These are phyloP conservation scores for Solanum chilense DNA, from an alignment of 257 asterid genomes.

Conservation along the genomic window DNA sequence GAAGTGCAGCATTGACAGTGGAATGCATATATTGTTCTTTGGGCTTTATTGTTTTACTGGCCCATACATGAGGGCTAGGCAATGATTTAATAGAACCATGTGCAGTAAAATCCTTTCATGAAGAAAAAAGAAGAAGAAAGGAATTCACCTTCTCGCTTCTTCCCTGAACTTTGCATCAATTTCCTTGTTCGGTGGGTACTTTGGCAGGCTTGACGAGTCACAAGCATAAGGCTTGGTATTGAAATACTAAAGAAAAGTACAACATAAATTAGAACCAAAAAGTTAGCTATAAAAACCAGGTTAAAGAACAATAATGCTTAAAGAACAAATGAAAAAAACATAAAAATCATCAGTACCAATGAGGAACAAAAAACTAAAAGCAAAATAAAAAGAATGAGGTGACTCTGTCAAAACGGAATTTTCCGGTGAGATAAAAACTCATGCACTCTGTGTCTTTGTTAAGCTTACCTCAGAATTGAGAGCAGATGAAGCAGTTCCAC, in stretches of 20 bases:
- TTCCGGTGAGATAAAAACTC: background rate
- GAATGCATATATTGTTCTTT: background rate
- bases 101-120: background rate
- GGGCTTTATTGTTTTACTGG: background rate
- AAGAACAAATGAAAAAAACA: background rate
- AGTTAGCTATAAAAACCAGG: background rate
- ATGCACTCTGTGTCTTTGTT: background rate
- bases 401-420: background rate
- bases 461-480: slow-evolving; percentile 53
- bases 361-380: background rate
- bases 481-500: slow-evolving; percentile 72
- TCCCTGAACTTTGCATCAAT: slow-evolving; percentile 89
- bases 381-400: background rate
- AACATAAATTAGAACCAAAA: background rate
- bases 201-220: slow-evolving; percentile 72
- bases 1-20: background rate
- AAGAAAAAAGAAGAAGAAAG: background rate
- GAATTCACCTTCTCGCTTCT: slow-evolving; percentile 47
- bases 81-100: background rate
- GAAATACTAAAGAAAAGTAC: slow-evolving; percentile 44
- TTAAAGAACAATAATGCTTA: background rate
- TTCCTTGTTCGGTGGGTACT: slow-evolving; percentile 89
- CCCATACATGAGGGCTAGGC: background rate
- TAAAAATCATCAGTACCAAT: background rate
- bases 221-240: slow-evolving; percentile 61